Evolutionary conservation across 495 filamentous ascomycete species (phyloP), one percentile per base, ranked within the genome.

Genomic region (Aspergillus baeticus): DNA sequence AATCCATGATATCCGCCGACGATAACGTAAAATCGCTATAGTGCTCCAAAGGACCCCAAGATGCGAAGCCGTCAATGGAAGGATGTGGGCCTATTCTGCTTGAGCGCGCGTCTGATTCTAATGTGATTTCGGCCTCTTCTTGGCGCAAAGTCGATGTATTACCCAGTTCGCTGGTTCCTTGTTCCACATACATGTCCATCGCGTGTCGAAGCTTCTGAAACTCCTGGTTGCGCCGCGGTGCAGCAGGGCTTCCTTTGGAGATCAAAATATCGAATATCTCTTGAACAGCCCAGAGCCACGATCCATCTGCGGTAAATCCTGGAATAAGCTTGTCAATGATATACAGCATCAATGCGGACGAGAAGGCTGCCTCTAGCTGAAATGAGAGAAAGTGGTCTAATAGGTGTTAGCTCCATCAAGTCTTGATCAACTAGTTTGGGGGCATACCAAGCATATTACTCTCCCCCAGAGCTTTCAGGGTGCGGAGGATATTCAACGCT

Each of bases 371-470:
- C 55, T 71, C 68, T 14, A 71, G 56, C 47, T 71, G 68, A 23
- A 69, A 71, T 2, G 68, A 66, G 26, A 71, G 49, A 10, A 71
- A 71, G 36, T 64, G 64, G 36, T 71, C 68, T 69, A n/a, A 21
- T 23, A 13, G 42, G n/a, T 41, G 10, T 22, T 17, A 7, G 41
- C 8, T 29, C 26, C 3, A 8, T 29, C 8, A 3, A 29, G 26
- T 29, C 8, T 8, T 4, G 26, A 4, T 29, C 26, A 29, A 8
- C 26, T 29, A 29, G 10, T n/a, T 10, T 14, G 45, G 23, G 20
- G 15, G 42, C 58, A 29, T 59, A 69, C 68, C 65, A 31, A 70
- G 46, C 14, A 70, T 54, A 17, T 70, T 66, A 51, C 68, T 66
- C 20, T 71, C 68, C 13, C 62, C 64, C 29, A 71, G 31, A 7